Percentiles rank a stretch among this genome's conserved stretches.
Evolutionary conservation across 495 filamentous ascomycete species (phyloP).

Genomic region (Neurospora sp.): DNA sequence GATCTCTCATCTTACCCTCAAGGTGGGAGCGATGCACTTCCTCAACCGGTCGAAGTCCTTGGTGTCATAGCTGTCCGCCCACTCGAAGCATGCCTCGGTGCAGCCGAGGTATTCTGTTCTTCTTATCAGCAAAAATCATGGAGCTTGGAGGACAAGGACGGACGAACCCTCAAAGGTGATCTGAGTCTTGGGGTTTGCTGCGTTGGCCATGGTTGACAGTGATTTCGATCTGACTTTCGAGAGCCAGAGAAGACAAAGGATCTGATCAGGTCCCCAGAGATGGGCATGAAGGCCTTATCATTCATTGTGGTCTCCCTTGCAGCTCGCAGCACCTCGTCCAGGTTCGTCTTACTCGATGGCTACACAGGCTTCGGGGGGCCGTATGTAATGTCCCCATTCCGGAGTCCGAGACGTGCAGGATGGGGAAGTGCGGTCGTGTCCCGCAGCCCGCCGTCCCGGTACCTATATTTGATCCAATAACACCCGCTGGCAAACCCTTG

Average conservation of each 20-base stretch:
- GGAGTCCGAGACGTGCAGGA: conserved; percentile 14
- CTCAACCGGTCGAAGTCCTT: conserved; percentile 69
- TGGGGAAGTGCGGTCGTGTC: conserved; percentile 22
- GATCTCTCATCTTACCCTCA: conserved; percentile 35
- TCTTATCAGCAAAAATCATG: conserved; percentile 1
- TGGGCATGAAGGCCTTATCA: neutral
- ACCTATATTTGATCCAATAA: neutral
- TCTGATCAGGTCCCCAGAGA: neutral
- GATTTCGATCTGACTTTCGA: neutral
- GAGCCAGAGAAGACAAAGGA: neutral
- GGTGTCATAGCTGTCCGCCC: conserved; percentile 75
- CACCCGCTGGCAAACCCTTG: neutral
- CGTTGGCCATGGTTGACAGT: conserved; percentile 13
- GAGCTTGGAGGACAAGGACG: neutral
- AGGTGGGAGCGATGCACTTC: conserved; percentile 61
- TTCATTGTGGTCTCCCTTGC: neutral
- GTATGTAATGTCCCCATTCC: conserved; percentile 2
- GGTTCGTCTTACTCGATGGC: neutral
- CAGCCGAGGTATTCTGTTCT: conserved; percentile 41
- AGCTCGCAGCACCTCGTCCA: neutral
- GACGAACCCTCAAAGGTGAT: conserved; percentile 25
- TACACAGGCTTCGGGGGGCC: neutral
- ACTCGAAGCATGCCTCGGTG: conserved; percentile 51
- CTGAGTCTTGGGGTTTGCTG: conserved; percentile 7
- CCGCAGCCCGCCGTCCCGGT: neutral